Evolutionary conservation across 306 rosid species (phyloP), one percentile per base, ranked within the genome.

Genomic region (Calophaca sinica): DNA sequence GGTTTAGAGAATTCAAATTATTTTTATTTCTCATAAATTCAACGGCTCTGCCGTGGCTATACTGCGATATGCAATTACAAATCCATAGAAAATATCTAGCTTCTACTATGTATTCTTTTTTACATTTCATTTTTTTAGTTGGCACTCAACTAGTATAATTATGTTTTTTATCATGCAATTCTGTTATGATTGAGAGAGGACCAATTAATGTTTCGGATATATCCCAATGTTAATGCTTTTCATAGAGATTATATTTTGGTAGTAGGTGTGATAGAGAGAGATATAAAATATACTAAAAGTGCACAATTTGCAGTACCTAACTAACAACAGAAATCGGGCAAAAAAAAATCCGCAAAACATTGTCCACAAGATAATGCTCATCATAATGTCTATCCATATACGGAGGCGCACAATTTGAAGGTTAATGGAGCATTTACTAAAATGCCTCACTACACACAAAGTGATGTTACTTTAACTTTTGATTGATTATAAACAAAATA

Each of bases 381-480:
- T 79, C 72, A 82, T 82, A 57, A 68, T 75, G 86, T 72, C 84
- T 45, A 75, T 75, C 75, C 76, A 53, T 78, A n/a, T 75, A 64
- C 62, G 66, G 60, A 71, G 84, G 69, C 12, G 72, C 70, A 68
- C 76, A 64, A 78, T 76, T 64, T 79, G 44, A 51, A 68, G 76
- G 80, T 77, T 64, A 76, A 71, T 79, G 81, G 79, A 41, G 48
- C 81, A 70, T 75, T 82, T 74, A 70, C 39, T 69, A 33, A 62
- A 79, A 76, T 68, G 72, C 10, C 51, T 68, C 77, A 55, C 67
- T 69, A 39, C 63, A 53, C 72, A 70, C 57, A 58, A 63, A 69
- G 83, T 70, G 68, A 33, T 62, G 66, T 46, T n/a, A 36, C 75
- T 72, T 72, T 76, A 54, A 61, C 62, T 57, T 73, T 63, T 50